Evolutionary conservation across 345 rosid species (phyloP), one percentile per base, ranked within the genome.

Genomic region (Excoecaria agallocha): DNA sequence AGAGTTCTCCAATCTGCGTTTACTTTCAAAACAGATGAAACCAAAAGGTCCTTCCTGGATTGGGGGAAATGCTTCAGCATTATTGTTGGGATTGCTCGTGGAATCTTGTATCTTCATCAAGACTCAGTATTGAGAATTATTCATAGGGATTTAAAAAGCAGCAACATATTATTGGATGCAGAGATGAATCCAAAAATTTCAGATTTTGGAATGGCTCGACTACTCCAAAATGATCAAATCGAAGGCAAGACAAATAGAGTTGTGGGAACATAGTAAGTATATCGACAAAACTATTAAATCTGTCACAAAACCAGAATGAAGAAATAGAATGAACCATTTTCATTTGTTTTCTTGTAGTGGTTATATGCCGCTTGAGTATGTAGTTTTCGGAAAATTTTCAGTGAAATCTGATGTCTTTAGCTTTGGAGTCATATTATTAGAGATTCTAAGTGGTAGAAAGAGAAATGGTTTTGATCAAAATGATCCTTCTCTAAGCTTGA

Each of bases 201-300:
- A 54, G 58, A 54, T 54, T 54, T 54, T 17, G 8, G 35, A 6
- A 38, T 25, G 70, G 70, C 35, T 48, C 16, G 2, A 12, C 5
- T 54, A 20, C 17, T 54, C 22, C 6, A 87, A 1, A 81, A 76
- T 0, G 86, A 88, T 71, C 86, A 88, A 81, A 68, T 80, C 19
- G 84, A 86, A 82, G 92, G 79, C 43, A 76, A 75, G 43, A 89
- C 90, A 1, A 87, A 71, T 2, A 83, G 89, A 3, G 88, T 89
- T 0, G 89, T 90, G 0, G 95, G 97, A 79, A 92, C 97, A 76
- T 90, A 79, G 95, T 88, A 82, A 86, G 89, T 88, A 78, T 2
- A 9, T 24, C 51, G 5, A 48, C 48, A 19, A 41, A 38, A 45
- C 49, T 30, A 19, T 43, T 24, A 6, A 12, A 7, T 10, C 11